Evolutionary conservation across 2,329 filamentous ascomycete species (phyloP).

Genomic region (Ascochyta rabiei): DNA sequence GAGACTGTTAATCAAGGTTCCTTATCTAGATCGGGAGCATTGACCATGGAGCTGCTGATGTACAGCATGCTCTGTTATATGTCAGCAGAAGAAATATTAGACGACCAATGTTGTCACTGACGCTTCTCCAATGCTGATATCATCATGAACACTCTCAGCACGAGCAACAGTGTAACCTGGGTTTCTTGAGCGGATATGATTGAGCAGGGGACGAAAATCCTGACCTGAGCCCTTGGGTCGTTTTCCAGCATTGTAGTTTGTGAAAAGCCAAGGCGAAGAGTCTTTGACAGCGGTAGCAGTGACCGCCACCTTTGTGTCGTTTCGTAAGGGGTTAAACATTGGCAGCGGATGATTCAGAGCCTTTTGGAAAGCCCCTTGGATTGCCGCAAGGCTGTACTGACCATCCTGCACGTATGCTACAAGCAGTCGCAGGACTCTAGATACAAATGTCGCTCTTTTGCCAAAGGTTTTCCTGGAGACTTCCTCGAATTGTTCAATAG

Average conservation of each 20-base stretch:
- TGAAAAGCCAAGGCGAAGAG: slow-evolving; percentile 28
- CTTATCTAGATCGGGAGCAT: background rate
- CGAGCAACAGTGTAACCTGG: slow-evolving; percentile 26
- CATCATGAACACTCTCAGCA: slow-evolving; percentile 21
- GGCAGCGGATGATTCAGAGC: slow-evolving; percentile 13
- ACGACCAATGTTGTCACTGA: slow-evolving; percentile 16
- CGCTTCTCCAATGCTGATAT: slow-evolving; percentile 32
- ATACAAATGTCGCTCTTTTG: slow-evolving; percentile 4
- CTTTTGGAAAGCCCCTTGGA: slow-evolving; percentile 32
- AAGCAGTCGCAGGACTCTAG: slow-evolving; percentile 21
- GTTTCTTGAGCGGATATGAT: background rate
- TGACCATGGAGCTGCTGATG: slow-evolving; percentile 32
- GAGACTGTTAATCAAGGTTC: background rate
- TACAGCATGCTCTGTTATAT: slow-evolving; percentile 28
- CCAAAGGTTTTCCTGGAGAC: background rate
- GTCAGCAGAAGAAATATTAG: background rate
- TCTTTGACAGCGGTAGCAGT: slow-evolving; percentile 33
- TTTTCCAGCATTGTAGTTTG: slow-evolving; percentile 37
- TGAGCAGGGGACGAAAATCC: background rate
- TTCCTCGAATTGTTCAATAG: background rate
- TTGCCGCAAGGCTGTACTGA: slow-evolving; percentile 28
- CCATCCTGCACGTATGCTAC: slow-evolving; percentile 33
- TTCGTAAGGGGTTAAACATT: slow-evolving; percentile 36
- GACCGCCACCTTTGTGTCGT: slow-evolving; percentile 38
- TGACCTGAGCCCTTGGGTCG: slow-evolving; percentile 3